These are phyloP conservation scores for Ogataea corticis DNA, from an alignment of 805 yeast genomes.

Conservation along the genomic window DNA sequence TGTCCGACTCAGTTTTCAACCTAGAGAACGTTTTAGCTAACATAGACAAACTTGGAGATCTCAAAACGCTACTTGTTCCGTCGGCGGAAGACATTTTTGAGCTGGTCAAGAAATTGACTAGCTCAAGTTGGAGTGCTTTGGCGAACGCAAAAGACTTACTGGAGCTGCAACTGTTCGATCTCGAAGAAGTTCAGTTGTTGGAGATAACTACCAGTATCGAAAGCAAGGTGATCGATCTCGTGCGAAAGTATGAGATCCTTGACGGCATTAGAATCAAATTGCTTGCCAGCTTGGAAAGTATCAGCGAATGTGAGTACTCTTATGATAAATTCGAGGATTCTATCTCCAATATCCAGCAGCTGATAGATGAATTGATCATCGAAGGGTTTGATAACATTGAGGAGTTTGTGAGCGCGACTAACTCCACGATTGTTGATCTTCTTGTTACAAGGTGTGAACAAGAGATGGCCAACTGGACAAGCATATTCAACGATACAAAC, in stretches of 20 bases:
- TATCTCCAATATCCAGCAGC: slow-evolving; percentile 35
- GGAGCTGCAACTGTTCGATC: slow-evolving; percentile 26
- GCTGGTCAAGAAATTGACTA: slow-evolving; percentile 36
- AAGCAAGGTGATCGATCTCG: slow-evolving; percentile 30
- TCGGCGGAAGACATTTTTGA: slow-evolving; percentile 30
- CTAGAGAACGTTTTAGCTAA: slow-evolving; percentile 29
- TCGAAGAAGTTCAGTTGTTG: slow-evolving; percentile 33
- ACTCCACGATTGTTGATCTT: slow-evolving; percentile 30
- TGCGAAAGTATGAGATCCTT: slow-evolving; percentile 34
- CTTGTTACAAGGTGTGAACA: slow-evolving; percentile 32
- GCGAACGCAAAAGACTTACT: slow-evolving; percentile 50
- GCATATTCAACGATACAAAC: slow-evolving; percentile 6
- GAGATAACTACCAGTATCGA: slow-evolving; percentile 36
- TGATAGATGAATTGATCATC: slow-evolving; percentile 36
- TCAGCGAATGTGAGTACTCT: slow-evolving; percentile 32
- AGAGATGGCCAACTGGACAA: slow-evolving; percentile 15
- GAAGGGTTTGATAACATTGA: slow-evolving; percentile 39
- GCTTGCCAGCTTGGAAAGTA: slow-evolving; percentile 17
- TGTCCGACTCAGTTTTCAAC: slow-evolving; percentile 51
- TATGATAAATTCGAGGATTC: slow-evolving; percentile 15
- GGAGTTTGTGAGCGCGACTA: slow-evolving; percentile 35
- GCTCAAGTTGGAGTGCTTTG: slow-evolving; percentile 55
- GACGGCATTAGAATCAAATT: slow-evolving; percentile 31
- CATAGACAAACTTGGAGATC: slow-evolving; percentile 37
- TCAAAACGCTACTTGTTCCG: slow-evolving; percentile 40